phyloP scores from a whole-genome alignment of 2,329 filamentous ascomycete species.

The Aspergillus sp. region DNA sequence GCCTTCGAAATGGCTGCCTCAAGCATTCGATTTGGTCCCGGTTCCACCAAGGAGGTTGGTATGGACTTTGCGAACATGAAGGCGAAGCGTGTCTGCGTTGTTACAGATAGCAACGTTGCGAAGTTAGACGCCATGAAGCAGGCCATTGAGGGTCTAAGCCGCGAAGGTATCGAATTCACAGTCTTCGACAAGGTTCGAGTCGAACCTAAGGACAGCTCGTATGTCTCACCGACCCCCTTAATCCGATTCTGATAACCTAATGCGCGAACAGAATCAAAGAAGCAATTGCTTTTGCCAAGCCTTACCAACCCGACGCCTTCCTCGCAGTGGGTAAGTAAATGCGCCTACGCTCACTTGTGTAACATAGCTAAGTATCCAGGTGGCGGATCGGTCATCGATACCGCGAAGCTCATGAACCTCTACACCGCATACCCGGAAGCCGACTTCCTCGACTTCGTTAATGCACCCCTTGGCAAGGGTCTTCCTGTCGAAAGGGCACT shows the following conservation, averaged over 20 bases:
- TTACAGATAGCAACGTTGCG: conserved; percentile 81
- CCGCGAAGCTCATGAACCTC: conserved; percentile 97
- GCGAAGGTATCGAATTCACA: conserved; percentile 75
- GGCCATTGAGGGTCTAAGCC: conserved; percentile 74
- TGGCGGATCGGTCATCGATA: conserved; percentile 94
- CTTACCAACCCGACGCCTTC: conserved; percentile 81
- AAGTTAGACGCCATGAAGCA: conserved; percentile 87
- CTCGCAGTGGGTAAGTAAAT: conserved; percentile 70
- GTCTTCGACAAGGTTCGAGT: conserved; percentile 79
- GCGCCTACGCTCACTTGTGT: background rate
- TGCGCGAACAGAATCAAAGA: conserved; percentile 66
- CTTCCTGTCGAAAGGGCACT: conserved; percentile 69
- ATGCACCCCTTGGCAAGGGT: conserved; percentile 86
- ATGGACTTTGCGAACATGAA: conserved; percentile 97
- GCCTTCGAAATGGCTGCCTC: conserved; percentile 98
- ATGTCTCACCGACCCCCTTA: conserved; percentile 22
- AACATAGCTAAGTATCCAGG: conserved; percentile 30
- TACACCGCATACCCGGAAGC: conserved; percentile 89
- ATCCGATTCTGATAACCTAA: background rate
- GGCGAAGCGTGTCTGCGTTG: conserved; percentile 81
- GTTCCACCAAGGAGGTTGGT: conserved; percentile 90
- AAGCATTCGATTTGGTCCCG: conserved; percentile 89
- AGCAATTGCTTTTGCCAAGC: conserved; percentile 82
- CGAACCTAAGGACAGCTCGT: conserved; percentile 94
- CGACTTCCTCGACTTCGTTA: conserved; percentile 96